Conservation (phyloP, 179 eudicot genomes). For the Spinacia oleracea region DNA sequence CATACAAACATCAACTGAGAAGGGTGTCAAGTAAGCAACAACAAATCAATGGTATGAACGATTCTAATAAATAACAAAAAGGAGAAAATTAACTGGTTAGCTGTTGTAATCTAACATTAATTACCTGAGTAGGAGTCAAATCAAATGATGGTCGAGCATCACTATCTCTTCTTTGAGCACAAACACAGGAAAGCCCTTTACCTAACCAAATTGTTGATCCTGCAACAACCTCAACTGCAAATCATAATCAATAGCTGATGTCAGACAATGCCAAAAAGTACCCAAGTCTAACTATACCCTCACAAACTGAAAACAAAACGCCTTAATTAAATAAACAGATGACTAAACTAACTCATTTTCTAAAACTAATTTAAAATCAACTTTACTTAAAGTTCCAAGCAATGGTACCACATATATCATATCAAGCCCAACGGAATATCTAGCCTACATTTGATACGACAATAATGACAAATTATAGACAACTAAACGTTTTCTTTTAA, state of each 20-base stretch:
- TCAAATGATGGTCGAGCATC: conserved; percentile 94
- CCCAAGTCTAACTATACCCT: neutral
- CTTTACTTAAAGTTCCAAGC: neutral
- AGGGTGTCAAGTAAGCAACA: neutral
- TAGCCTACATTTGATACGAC: neutral
- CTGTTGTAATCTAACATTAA: conserved; percentile 20
- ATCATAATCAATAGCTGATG: conserved; percentile 19
- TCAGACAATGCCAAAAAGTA: neutral
- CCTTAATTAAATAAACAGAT: neutral
- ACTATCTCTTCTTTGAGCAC: conserved; percentile 85
- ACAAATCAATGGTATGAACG: neutral
- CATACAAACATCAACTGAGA: neutral
- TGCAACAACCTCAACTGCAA: conserved; percentile 87
- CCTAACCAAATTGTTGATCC: conserved; percentile 99
- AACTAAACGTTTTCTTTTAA: neutral
- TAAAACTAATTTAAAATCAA: neutral
- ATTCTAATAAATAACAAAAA: neutral
- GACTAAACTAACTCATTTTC: neutral
- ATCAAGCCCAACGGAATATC: neutral
- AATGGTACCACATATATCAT: neutral
- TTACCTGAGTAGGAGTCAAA: conserved; percentile 79
- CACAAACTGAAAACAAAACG: neutral
- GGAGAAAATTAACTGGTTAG: neutral
- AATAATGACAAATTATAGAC: neutral
- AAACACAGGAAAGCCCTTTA: conserved; percentile 96